phyloP scores from a whole-genome alignment of 2,329 filamentous ascomycete genomes.

The Onygena corvina region DNA sequence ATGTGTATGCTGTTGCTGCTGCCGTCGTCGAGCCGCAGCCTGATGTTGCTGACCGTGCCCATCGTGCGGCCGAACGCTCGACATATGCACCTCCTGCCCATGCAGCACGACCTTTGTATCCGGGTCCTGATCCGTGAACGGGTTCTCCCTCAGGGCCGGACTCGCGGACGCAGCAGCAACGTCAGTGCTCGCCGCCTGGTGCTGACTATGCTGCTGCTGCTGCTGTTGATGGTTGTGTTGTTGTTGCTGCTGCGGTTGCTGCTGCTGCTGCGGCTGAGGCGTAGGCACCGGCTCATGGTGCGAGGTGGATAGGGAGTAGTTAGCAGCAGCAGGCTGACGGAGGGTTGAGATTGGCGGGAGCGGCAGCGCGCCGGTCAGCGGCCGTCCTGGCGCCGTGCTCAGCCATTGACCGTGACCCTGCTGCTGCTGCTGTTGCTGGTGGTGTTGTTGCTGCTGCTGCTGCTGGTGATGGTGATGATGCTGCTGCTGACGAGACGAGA shows the following conservation, averaged over 20 bases:
- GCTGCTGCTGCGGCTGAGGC: not conserved
- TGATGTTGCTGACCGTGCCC: not conserved
- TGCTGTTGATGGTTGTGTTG: not conserved
- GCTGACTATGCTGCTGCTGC: not conserved
- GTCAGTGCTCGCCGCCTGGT: not conserved
- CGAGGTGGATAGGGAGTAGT: slow-evolving; percentile 2
- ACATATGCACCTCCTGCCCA: slow-evolving; percentile 6
- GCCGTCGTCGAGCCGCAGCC: not conserved
- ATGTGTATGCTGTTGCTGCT: slow-evolving; percentile 4
- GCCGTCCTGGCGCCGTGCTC: slow-evolving; percentile 1
- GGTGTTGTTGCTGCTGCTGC: slow-evolving; percentile 4
- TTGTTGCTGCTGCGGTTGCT: not conserved
- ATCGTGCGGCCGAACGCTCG: not conserved
- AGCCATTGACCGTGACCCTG: slow-evolving; percentile 7
- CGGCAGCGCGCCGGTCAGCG: slow-evolving; percentile 3
- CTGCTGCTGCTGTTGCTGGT: slow-evolving; percentile 7
- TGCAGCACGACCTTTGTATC: slow-evolving; percentile 7
- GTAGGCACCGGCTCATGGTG: slow-evolving; percentile 3
- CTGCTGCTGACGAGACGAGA: slow-evolving; percentile 17
- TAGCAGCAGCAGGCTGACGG: slow-evolving; percentile 4
- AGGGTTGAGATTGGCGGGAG: slow-evolving; percentile 8
- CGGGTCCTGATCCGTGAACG: slow-evolving; percentile 5
- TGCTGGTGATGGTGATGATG: slow-evolving; percentile 4
- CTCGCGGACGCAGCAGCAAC: not conserved
- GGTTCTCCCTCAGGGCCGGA: slow-evolving; percentile 3